A percentile compares a stretch with the other conserved stretches of the same genome.
Conservation (phyloP, 2,329 filamentous ascomycete species). For the Colletotrichum agaves region DNA sequence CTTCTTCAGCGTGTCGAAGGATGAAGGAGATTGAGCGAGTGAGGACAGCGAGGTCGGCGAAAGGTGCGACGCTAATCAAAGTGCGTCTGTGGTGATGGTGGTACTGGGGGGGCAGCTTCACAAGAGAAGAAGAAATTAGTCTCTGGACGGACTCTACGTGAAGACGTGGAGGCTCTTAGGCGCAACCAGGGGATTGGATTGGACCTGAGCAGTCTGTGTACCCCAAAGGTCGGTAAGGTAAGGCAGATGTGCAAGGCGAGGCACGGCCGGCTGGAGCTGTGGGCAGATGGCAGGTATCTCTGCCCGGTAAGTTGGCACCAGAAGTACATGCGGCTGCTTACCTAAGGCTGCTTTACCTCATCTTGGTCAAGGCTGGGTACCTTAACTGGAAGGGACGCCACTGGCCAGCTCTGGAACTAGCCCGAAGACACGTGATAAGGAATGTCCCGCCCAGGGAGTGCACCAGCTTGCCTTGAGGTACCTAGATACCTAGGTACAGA, state of each 20-base stretch:
- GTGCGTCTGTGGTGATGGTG: neutral
- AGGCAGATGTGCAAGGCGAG: neutral
- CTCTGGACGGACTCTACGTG: slow-evolving; percentile 24
- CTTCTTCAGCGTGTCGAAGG: neutral
- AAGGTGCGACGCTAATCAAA: slow-evolving; percentile 18
- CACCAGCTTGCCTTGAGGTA: too few species aligned
- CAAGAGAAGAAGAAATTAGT: slow-evolving; percentile 27
- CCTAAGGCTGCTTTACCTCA: too few species aligned
- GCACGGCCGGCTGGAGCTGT: too few species aligned
- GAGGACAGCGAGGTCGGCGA: neutral
- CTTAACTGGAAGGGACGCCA: too few species aligned
- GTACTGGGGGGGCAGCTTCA: slow-evolving; percentile 17
- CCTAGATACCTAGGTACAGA: too few species aligned
- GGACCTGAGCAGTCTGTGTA: slow-evolving; percentile 2
- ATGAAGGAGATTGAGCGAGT: neutral
- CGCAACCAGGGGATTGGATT: slow-evolving; percentile 23
- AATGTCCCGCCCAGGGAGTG: too few species aligned
- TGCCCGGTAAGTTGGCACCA: too few species aligned
- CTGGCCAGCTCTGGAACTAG: too few species aligned
- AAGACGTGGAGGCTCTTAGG: slow-evolving; percentile 34
- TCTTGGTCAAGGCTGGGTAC: too few species aligned
- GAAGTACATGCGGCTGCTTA: too few species aligned
- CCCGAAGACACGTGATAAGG: too few species aligned
- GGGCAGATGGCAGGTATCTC: too few species aligned
- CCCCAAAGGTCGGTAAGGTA: neutral